Base-by-base conservation (phyloP, 2,329 filamentous ascomycete species). In the Colletotrichum eleusines region DNA sequence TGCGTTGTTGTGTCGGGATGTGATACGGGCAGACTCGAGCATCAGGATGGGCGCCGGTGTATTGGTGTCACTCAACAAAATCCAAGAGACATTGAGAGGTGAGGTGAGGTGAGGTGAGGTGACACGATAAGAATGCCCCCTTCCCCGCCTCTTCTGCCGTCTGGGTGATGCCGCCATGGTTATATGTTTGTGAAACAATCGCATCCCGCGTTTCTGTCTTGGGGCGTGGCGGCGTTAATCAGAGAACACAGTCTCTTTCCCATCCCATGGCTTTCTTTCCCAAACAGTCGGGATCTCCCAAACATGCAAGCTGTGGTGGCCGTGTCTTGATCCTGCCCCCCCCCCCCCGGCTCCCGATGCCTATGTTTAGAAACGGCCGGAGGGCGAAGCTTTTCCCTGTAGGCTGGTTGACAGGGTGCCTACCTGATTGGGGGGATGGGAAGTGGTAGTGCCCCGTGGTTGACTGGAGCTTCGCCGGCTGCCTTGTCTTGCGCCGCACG, bases 351-450 rank as follows among this genome's bases (percentile, higher is more conserved):
- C 28, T 28, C 31, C 44, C n/a, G 31, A 2, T 12, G 33, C n/a
- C 60, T 63, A 53, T 53, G 48, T 51, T 63, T 63, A 63, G 60
- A 63, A 53, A 42, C 48, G 60, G 60, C 60, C 35, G 23, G 46
- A 33, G 16, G 38, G 55, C 44, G 48, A 63, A 53, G 46, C 42
- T n/a, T n/a, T n/a, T n/a, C n/a, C n/a, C 23, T 40, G 40, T 42
- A 38, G 26, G 46, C 35, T 18, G 5, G 40, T 26, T 35, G 44
- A 31, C 31, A 57, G 33, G 35, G 42, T 62, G 42, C 35, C 23
- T 61, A n/a, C n/a, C n/a, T n/a, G 23, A 7, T 33, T 20, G 16
- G 40, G 40, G 60, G 26, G 35, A 14, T 5, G 51, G 60, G 60
- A 53, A 63, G 60, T 63, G 60, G 60, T 48, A 33, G 46, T 63